Evolutionary conservation across 176 grass and related monocot genomes (phyloP).

Genomic region (bread wheat (Triticum aestivum)): DNA sequence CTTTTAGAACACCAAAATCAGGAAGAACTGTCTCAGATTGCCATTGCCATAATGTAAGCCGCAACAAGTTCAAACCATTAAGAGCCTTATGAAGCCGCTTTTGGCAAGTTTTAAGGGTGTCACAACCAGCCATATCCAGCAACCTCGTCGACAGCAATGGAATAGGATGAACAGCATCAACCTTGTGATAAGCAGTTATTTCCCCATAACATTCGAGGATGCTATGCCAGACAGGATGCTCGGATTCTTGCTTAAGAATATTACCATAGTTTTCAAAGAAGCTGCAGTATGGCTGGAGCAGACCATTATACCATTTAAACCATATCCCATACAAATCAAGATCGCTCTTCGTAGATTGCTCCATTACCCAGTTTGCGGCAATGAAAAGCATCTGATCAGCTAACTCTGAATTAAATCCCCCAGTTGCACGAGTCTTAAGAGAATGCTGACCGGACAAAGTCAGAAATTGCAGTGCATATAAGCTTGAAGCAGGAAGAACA

Average conservation of each 20-base stretch:
- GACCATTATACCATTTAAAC: slow-evolving; percentile 65
- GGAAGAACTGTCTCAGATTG: slow-evolving; percentile 47
- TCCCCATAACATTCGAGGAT: slow-evolving; percentile 54
- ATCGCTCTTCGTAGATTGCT: slow-evolving; percentile 72
- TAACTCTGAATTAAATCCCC: slow-evolving; percentile 49
- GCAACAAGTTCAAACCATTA: slow-evolving; percentile 60
- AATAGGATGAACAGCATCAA: slow-evolving; percentile 48
- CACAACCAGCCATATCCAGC: slow-evolving; percentile 50
- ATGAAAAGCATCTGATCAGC: slow-evolving; percentile 82
- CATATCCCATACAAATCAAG: slow-evolving; percentile 50
- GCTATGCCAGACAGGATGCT: slow-evolving; percentile 74
- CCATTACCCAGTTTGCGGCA: slow-evolving; percentile 89
- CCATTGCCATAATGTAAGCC: slow-evolving; percentile 72
- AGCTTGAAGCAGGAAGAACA: slow-evolving; percentile 44
- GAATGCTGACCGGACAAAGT: slow-evolving; percentile 17
- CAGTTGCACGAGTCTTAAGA: slow-evolving; percentile 8
- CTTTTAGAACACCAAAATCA: slow-evolving; percentile 39
- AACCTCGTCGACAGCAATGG: slow-evolving; percentile 60
- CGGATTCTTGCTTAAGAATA: slow-evolving; percentile 58
- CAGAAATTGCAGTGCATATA: slow-evolving; percentile 55
- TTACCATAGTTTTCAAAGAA: slow-evolving; percentile 52
- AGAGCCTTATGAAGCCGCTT: slow-evolving; percentile 39
- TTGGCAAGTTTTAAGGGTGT: slow-evolving; percentile 41
- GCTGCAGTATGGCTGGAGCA: slow-evolving; percentile 61
- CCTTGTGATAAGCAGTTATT: slow-evolving; percentile 60